Evolutionary conservation across 164 flowering plant species (phyloP).

Genomic region (Annona cherimola): DNA sequence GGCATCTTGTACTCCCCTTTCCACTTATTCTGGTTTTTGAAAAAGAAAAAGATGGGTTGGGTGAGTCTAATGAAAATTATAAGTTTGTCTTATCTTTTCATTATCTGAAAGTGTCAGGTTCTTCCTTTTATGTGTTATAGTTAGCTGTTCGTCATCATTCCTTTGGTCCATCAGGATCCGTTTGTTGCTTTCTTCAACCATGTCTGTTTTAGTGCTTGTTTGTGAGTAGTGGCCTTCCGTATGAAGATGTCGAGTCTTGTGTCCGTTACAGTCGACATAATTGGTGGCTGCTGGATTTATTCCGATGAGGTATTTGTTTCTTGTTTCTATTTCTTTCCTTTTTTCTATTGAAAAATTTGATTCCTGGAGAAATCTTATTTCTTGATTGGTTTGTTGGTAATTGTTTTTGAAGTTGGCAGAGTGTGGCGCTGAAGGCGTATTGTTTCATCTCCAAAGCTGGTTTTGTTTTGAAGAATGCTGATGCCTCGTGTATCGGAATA

Average conservation of each 20-base stretch:
- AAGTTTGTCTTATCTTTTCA: conserved; percentile 1
- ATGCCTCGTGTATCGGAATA: too few relatives aligned
- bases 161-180: conserved; percentile 6
- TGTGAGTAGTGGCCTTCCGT: not conserved
- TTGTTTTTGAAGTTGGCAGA: too few relatives aligned
- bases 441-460: too few relatives aligned
- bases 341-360: not conserved
- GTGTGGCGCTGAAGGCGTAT: too few relatives aligned
- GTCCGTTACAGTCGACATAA: conserved; percentile 1
- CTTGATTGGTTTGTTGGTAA: too few relatives aligned
- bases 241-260: not conserved
- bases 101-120: conserved; percentile 12
- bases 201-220: not conserved
- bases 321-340: not conserved
- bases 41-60: conserved; percentile 39
- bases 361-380: not conserved
- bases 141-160: conserved; percentile 8
- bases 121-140: not conserved
- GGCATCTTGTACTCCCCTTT: conserved; percentile 24
- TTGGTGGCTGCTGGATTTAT: conserved; percentile 26
- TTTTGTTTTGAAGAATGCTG: too few relatives aligned
- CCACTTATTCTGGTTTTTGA: conserved; percentile 39
- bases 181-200: not conserved
- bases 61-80: conserved; percentile 16
- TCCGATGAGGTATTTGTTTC: conserved; percentile 22